Evolutionary conservation across 148 eudicot species (phyloP).

Genomic region (Chenopodium berlandieri): DNA sequence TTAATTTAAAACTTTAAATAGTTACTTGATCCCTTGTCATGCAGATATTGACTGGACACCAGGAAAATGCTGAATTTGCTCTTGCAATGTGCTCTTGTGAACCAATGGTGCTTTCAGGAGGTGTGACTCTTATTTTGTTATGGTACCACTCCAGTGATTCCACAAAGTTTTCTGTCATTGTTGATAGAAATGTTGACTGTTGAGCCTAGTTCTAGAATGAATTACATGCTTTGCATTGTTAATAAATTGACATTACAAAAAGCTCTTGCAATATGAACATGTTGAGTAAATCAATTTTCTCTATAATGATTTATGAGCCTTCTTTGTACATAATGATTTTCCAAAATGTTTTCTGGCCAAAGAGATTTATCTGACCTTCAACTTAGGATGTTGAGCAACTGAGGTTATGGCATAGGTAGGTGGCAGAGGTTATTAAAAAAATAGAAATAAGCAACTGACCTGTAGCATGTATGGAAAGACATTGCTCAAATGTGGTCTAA

Average conservation of each 20-base stretch:
- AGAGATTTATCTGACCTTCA: background rate
- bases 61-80: constrained; percentile 88
- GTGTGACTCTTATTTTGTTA: constrained; percentile 26
- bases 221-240: background rate
- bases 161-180: background rate
- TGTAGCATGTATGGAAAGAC: background rate
- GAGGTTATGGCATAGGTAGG: background rate
- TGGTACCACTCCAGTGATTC: background rate
- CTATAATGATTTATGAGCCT: background rate
- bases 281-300: background rate
- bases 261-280: background rate
- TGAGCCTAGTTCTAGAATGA: background rate
- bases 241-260: background rate
- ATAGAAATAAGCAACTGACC: too few species aligned
- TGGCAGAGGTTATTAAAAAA: background rate
- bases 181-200: background rate
- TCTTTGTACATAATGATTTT: background rate
- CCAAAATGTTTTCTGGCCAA: background rate
- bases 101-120: constrained; percentile 93
- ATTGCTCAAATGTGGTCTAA: background rate
- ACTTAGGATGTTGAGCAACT: background rate
- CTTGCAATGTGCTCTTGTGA: constrained; percentile 84
- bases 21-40: constrained; percentile 16
- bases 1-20: background rate
- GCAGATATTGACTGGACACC: constrained; percentile 83